Percentiles rank a stretch among this genome's conserved stretches.
Conservation (phyloP, 192 early-diverging fungal species). For the Obelidium mucronatum region DNA sequence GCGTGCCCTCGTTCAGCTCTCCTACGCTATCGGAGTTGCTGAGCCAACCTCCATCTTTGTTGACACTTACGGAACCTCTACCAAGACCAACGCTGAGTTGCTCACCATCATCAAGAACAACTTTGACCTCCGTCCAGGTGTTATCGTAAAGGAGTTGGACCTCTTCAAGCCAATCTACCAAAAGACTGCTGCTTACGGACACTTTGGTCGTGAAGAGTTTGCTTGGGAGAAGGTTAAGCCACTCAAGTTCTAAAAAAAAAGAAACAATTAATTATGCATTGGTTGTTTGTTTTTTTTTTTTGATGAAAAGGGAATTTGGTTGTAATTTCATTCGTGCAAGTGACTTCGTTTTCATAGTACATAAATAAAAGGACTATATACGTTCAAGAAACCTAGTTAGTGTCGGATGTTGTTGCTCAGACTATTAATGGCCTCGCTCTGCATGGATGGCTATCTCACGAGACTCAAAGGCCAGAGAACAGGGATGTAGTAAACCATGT, state of each 20-base stretch:
- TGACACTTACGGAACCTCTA: conserved; percentile 95
- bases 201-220: conserved; percentile 86
- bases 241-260: conserved; percentile 64
- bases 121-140: conserved; percentile 98
- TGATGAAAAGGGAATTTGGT: too few relatives aligned
- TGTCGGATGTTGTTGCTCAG: too few relatives aligned
- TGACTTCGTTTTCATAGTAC: too few relatives aligned
- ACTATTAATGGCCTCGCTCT: too few relatives aligned
- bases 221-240: conserved; percentile 91
- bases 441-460: too few relatives aligned
- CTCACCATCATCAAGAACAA: conserved; percentile 95
- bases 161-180: conserved; percentile 98
- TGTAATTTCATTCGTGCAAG: too few relatives aligned
- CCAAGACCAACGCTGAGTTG: conserved; percentile 88
- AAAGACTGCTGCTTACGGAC: conserved; percentile 93
- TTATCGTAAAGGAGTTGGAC: conserved; percentile 97
- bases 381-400: too few relatives aligned
- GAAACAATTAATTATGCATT: too few relatives aligned
- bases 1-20: conserved; percentile 92
- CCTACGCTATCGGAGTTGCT: conserved; percentile 98
- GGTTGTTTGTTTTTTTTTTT: too few relatives aligned
- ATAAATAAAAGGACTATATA: too few relatives aligned
- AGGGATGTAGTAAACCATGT: too few relatives aligned
- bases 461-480: too few relatives aligned
- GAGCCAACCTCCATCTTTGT: conserved; percentile 97